A percentile compares a stretch with the other conserved stretches of the same genome.
These are phyloP conservation scores for Trypanosoma theileri DNA, from an alignment of 208 protist species.

Conservation along the genomic window DNA sequence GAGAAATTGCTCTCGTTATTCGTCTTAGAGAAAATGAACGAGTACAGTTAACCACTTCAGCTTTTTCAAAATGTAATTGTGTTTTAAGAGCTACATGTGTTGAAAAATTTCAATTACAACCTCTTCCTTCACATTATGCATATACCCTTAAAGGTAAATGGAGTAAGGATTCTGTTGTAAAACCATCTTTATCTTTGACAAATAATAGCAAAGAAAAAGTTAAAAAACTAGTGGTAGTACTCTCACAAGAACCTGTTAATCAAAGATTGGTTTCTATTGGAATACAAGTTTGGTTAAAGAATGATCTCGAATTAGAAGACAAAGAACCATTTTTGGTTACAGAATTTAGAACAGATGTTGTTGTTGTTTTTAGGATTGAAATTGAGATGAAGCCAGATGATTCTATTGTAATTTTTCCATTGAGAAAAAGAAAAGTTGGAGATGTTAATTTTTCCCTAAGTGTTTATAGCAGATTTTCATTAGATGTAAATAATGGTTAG, in stretches of 20 bases:
- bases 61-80: constrained; percentile 25
- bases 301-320: constrained; percentile 10
- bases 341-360: constrained; percentile 31
- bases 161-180: constrained; percentile 26
- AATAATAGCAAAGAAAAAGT: constrained; percentile 28
- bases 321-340: constrained; percentile 21
- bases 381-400: constrained; percentile 26
- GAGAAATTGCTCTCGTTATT: constrained; percentile 43
- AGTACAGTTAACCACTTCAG: constrained; percentile 52
- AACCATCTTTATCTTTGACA: constrained; percentile 30
- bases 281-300: constrained; percentile 32
- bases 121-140: constrained; percentile 29
- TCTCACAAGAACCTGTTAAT: constrained; percentile 40
- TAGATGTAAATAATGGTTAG: constrained; percentile 10
- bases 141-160: constrained; percentile 32
- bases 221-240: constrained; percentile 34
- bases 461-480: constrained; percentile 10
- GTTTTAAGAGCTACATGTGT: constrained; percentile 29
- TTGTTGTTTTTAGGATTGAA: constrained; percentile 34
- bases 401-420: constrained; percentile 32
- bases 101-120: constrained; percentile 24
- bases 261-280: constrained; percentile 34
- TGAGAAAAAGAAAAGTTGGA: background rate
- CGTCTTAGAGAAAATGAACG: constrained; percentile 36
- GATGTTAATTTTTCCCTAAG: constrained; percentile 21